phyloP scores from a whole-genome alignment of 2,329 filamentous ascomycete genomes.

The Ophiobolus disseminans region DNA sequence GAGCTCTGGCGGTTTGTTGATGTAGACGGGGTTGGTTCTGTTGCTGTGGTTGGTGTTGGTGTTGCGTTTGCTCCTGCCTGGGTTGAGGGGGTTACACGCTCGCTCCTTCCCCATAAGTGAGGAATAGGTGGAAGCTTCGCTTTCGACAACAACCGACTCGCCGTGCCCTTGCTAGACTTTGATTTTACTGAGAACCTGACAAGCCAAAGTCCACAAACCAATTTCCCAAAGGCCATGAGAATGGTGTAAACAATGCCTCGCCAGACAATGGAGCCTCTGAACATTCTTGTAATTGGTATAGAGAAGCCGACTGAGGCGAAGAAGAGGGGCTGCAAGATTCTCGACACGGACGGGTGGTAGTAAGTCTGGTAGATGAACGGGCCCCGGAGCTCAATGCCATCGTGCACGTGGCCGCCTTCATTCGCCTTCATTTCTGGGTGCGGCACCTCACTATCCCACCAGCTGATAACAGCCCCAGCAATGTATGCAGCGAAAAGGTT shows the following conservation, averaged over 20 bases:
- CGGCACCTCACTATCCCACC: conserved; percentile 61
- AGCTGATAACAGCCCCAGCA: conserved; percentile 64
- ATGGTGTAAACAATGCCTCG: conserved; percentile 74
- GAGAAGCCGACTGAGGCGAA: conserved; percentile 80
- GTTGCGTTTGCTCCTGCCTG: background rate
- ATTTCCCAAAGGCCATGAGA: conserved; percentile 68
- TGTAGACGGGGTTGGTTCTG: background rate
- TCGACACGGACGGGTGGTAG: conserved; percentile 55
- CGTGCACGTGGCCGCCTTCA: no score
- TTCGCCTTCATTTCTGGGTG: conserved; percentile 24
- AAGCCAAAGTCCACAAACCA: conserved; percentile 52
- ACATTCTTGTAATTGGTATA: conserved; percentile 76
- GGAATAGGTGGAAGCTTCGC: conserved; percentile 28
- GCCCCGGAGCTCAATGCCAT: conserved; percentile 21
- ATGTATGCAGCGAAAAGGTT: conserved; percentile 68
- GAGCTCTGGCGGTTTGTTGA: conserved; percentile 19
- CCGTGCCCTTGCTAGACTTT: conserved; percentile 1
- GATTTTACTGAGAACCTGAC: conserved; percentile 43
- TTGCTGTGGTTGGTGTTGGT: background rate
- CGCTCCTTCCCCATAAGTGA: conserved; percentile 34
- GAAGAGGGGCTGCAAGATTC: conserved; percentile 73
- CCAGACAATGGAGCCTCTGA: conserved; percentile 70
- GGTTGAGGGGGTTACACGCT: background rate
- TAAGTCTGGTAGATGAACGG: conserved; percentile 55
- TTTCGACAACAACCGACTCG: conserved; percentile 14